Base-by-base conservation (phyloP, 441 rosid species). In the Metrosideros polymorpha region DNA sequence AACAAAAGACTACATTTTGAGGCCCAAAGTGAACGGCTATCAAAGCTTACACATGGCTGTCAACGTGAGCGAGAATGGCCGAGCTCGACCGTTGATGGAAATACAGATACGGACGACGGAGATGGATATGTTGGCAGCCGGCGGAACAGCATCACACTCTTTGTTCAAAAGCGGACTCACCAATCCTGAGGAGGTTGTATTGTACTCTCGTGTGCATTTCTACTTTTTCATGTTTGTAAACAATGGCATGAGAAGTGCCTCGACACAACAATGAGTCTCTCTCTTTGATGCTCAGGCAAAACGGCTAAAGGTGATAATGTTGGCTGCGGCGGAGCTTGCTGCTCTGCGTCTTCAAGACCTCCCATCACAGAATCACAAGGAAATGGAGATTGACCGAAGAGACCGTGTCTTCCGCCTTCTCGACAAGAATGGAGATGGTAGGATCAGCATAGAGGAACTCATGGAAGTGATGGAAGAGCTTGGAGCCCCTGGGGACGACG, bases 391-490 rank as follows among this genome's bases (percentile, higher is more conserved):
- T n/a, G 94, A 93, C 83, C 92, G 89, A 86, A 93, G 95, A 90
- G 97, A 92, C 87, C 90, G 89, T 59, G 98, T 93, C 47, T 98
- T 98, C 88, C 91, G 88, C 35, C 96, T 96, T 84, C 90, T 98
- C 7, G 99, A 96, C 93, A 96, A 95, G 93, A 95, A 98, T 55
- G 98, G 96, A 6, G 99, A 98, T 82, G 99, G 99, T n/a, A 92
- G 95, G 91, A 96, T 98, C 87, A 98, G 99, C 91, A 94, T 95
- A 66, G 98, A 96, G 89, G 99, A 98, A 83, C 94, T 98, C 32
- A 94, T 92, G 93, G 98, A 98, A 91, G 98, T 96, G 85, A 98
- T 96, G 98, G 98, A 98, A 92, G 98, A 98, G 95, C 94, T 98
- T 29, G 99, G 98, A 63, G 99, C 98, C 29, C 94, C 99, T 17